Evolutionary conservation across 2,329 filamentous ascomycete genomes (phyloP).

Genomic region (Fusarium solani-melongenae): DNA sequence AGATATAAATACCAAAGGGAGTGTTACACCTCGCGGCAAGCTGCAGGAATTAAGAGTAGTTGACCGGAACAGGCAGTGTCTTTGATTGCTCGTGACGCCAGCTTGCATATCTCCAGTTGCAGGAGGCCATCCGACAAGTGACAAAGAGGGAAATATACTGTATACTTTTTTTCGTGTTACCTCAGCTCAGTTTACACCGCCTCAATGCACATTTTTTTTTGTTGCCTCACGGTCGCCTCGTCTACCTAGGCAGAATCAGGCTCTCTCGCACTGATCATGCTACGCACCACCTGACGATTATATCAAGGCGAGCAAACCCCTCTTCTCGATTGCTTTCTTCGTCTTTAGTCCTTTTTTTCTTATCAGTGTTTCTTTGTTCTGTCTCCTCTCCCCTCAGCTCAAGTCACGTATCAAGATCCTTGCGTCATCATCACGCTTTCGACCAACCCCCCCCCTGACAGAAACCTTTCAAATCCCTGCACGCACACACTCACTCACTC

Average conservation of each 20-base stretch:
- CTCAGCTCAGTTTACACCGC: slow-evolving; percentile 24
- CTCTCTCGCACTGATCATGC: slow-evolving; percentile 17
- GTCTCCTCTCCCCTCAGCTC: not conserved
- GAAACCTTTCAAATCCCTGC: not conserved
- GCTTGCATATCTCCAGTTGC: not conserved
- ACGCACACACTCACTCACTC: not conserved
- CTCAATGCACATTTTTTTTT: slow-evolving; percentile 15
- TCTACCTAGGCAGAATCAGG: slow-evolving; percentile 23
- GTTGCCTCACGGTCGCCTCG: slow-evolving; percentile 16
- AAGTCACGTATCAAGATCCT: not conserved
- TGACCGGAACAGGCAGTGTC: not conserved
- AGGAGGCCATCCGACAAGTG: not conserved
- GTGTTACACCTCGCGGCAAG: not conserved
- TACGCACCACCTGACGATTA: slow-evolving; percentile 34
- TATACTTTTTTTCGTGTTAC: slow-evolving; percentile 14
- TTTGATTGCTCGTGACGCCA: not conserved
- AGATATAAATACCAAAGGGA: not conserved
- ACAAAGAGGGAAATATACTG: slow-evolving; percentile 13
- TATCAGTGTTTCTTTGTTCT: not conserved
- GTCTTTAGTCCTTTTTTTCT: not conserved
- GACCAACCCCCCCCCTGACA: not conserved
- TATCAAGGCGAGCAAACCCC: slow-evolving; percentile 23
- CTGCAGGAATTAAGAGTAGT: not conserved
- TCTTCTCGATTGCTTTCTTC: not conserved
- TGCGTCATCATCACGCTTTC: not conserved